Evolutionary conservation across 2,329 filamentous ascomycete species (phyloP), one percentile per base, ranked within the genome.

Genomic region (Penicillium sp.): DNA sequence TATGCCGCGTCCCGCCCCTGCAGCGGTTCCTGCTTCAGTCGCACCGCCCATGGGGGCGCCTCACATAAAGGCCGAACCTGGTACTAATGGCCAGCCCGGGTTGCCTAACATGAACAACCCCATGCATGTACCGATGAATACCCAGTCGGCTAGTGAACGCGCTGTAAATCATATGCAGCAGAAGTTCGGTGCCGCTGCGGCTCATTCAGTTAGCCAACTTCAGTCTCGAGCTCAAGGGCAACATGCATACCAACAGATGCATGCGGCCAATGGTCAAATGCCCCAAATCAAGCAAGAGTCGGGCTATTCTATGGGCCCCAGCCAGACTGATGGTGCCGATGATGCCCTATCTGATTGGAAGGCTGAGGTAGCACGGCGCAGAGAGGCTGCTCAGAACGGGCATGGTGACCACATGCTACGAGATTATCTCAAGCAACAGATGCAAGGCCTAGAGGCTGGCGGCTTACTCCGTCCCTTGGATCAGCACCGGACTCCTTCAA

Each of bases 291-390:
- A 68, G 36, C 64, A 64, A 36, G 62, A 63, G 36, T 58, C 62
- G 15, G 53, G 59, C 8, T 64, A 64, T 45, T 68, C 67, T 10
- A 54, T 75, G 36, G 63, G 66, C 33, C 71, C 72, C 33, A 68
- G 81, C 16, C 86, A 96, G 63, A 84, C 84, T 10, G 91, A 97
- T 59, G 91, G 90, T 35, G 71, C 85, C 20, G 73, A 66, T 33
- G 84, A 75, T 41, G 75, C 76, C 3, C 65, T 79, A 28, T 78
- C 78, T 4, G 73, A 79, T 31, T 75, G 72, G 71, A 69, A 70
- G 39, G 59, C 63, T 5, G 70, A 73, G 51, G 70, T 72, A 40
- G 58, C 65, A 30, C 62, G 65, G 33, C 62, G 70, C 36, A 63
- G 70, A 43, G 64, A 67, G 42, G 60, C 65, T 31, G 64, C 66